A percentile compares a stretch with the other conserved stretches of the same genome.
Evolutionary conservation across 768 basidiomycete genomes (phyloP).

Genomic region (Scleroderma bovista): DNA sequence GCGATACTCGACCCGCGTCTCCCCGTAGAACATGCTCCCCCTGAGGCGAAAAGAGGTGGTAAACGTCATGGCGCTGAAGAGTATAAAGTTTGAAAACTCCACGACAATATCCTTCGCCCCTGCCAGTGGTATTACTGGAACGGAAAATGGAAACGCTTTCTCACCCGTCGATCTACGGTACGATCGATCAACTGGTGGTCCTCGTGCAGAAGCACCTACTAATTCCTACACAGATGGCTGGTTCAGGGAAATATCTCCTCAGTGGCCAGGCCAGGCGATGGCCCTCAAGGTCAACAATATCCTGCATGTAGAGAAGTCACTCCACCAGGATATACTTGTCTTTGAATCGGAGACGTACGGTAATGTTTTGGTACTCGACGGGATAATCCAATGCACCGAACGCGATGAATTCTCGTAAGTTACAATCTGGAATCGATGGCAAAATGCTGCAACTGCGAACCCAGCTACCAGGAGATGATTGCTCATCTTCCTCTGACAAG

Average conservation of each 20-base stretch:
- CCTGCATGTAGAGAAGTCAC: constrained; percentile 87
- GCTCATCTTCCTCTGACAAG: constrained; percentile 93
- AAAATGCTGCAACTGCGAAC: background rate
- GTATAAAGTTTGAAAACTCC: no score
- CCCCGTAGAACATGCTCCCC: no score
- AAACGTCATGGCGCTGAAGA: no score
- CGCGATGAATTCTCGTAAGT: constrained; percentile 97
- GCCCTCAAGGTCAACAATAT: constrained; percentile 94
- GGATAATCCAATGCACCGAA: constrained; percentile 95
- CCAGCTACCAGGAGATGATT: constrained; percentile 98
- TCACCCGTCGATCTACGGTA: constrained; percentile 54
- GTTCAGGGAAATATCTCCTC: constrained; percentile 92
- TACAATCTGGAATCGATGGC: background rate
- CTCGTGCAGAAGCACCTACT: background rate
- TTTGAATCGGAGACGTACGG: constrained; percentile 95
- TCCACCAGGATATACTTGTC: constrained; percentile 96
- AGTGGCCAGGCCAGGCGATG: constrained; percentile 99
- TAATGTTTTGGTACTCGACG: constrained; percentile 94
- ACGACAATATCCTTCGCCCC: no score
- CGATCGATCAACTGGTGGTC: background rate
- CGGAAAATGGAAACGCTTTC: constrained; percentile 54
- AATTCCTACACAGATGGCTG: constrained; percentile 63
- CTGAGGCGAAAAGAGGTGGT: no score
- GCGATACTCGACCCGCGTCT: no score
- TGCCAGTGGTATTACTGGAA: background rate